These are phyloP conservation scores for Saccharomycopsis phalli DNA, from an alignment of 1,139 yeast species.

Conservation along the genomic window DNA sequence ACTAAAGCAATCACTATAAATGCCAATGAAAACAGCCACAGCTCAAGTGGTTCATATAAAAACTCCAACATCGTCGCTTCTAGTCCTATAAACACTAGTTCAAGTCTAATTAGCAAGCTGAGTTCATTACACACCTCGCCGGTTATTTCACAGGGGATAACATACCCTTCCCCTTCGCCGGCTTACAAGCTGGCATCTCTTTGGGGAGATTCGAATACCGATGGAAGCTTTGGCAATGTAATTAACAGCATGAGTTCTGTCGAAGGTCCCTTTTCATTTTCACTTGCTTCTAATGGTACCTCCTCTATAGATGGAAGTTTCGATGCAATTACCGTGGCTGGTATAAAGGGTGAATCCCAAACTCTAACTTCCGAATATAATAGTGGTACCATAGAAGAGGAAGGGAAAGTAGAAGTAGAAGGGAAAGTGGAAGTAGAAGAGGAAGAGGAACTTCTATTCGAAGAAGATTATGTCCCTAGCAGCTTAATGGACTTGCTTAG, in stretches of 20 bases:
- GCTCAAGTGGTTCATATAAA: neutral
- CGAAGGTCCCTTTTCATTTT: neutral
- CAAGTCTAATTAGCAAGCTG: too few species aligned
- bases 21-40: constrained; percentile 12
- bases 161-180: neutral
- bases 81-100: too few species aligned
- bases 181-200: neutral
- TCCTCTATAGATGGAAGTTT: neutral
- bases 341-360: too few species aligned
- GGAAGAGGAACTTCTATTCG: constrained; percentile 32
- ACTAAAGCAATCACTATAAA: constrained; percentile 36
- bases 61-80: neutral
- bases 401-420: neutral
- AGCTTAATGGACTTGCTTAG: constrained; percentile 66
- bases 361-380: too few species aligned
- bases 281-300: neutral
- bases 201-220: too few species aligned
- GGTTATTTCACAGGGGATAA: neutral
- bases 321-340: neutral
- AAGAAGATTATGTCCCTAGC: constrained; percentile 73
- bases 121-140: too few species aligned
- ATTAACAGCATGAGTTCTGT: neutral
- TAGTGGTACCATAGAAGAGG: neutral
- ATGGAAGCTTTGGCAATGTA: neutral
- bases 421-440: constrained; percentile 31